phyloP scores from a whole-genome alignment of 805 yeast species.

The Sugiyamaella boreocaroliniensis region DNA sequence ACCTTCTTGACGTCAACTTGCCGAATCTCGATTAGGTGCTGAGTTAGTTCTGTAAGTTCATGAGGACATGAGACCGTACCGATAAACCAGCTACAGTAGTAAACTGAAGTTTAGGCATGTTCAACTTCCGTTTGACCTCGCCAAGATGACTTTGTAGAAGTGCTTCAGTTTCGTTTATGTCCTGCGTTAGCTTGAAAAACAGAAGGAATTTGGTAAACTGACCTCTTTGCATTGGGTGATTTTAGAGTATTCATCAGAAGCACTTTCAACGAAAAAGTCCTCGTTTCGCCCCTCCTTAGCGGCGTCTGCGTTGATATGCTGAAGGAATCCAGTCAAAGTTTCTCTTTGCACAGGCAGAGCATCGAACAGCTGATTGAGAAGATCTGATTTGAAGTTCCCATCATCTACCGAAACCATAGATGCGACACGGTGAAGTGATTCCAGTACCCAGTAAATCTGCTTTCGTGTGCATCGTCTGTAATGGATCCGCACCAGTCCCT shows the following conservation, averaged over 20 bases:
- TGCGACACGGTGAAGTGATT: conserved; percentile 35
- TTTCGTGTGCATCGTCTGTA: conserved; percentile 53
- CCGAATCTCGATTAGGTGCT: conserved; percentile 69
- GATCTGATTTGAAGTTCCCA: conserved; percentile 26
- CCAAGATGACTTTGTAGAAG: conserved; percentile 49
- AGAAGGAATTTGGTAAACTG: background rate
- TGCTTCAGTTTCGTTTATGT: conserved; percentile 39
- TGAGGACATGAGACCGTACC: background rate
- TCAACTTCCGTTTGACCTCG: conserved; percentile 39
- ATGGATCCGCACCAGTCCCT: conserved; percentile 50
- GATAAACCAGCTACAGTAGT: conserved; percentile 57
- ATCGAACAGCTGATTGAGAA: conserved; percentile 36
- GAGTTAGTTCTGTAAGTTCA: background rate
- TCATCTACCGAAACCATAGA: conserved; percentile 19
- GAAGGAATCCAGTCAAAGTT: conserved; percentile 24
- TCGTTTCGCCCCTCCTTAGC: conserved; percentile 23
- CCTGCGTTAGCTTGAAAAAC: background rate
- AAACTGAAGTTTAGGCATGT: conserved; percentile 52
- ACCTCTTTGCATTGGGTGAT: conserved; percentile 2
- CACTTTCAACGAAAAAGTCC: conserved; percentile 23
- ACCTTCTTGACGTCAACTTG: conserved; percentile 48
- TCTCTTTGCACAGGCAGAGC: conserved; percentile 34
- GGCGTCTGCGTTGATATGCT: conserved; percentile 19
- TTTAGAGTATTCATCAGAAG: conserved; percentile 12
- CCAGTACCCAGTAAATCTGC: conserved; percentile 52